Percentiles rank a stretch among this genome's conserved stretches.
These are phyloP conservation scores for Lipomyces japonicus DNA, from an alignment of 805 yeast species.

Conservation along the genomic window DNA sequence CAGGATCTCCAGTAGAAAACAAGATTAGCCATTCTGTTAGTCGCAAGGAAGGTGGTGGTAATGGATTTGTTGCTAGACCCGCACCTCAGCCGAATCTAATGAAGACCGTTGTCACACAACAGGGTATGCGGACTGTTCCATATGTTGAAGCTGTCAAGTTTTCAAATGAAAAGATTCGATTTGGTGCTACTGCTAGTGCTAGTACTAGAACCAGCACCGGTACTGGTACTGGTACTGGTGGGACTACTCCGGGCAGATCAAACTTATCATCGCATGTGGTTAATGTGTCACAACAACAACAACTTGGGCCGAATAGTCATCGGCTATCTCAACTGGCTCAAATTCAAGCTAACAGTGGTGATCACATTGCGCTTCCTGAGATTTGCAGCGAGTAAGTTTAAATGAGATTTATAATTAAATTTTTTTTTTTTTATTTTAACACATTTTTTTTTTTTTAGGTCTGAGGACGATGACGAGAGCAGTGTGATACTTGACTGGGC, in stretches of 20 bases:
- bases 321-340: slow-evolving; percentile 20
- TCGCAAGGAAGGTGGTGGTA: slow-evolving; percentile 6
- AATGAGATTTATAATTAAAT: too few relatives aligned
- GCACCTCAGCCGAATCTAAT: slow-evolving; percentile 8
- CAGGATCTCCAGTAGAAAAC: slow-evolving; percentile 13
- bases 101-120: slow-evolving; percentile 18
- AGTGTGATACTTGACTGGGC: slow-evolving; percentile 59
- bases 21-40: slow-evolving; percentile 10
- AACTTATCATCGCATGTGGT: neutral
- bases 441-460: slow-evolving; percentile 32
- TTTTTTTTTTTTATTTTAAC: neutral
- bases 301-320: too few relatives aligned
- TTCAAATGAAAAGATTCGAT: slow-evolving; percentile 36
- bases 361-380: slow-evolving; percentile 32
- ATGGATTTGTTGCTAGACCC: neutral
- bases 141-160: slow-evolving; percentile 38
- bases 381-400: slow-evolving; percentile 34
- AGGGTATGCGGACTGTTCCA: slow-evolving; percentile 23
- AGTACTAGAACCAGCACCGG: slow-evolving; percentile 3
- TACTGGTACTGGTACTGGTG: neutral
- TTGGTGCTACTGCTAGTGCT: slow-evolving; percentile 27
- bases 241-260: slow-evolving; percentile 18
- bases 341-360: slow-evolving; percentile 24
- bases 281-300: too few relatives aligned
- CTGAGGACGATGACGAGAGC: slow-evolving; percentile 52